phyloP scores from a whole-genome alignment of 1,139 yeast species.

The Diutina pseudorugosa region DNA sequence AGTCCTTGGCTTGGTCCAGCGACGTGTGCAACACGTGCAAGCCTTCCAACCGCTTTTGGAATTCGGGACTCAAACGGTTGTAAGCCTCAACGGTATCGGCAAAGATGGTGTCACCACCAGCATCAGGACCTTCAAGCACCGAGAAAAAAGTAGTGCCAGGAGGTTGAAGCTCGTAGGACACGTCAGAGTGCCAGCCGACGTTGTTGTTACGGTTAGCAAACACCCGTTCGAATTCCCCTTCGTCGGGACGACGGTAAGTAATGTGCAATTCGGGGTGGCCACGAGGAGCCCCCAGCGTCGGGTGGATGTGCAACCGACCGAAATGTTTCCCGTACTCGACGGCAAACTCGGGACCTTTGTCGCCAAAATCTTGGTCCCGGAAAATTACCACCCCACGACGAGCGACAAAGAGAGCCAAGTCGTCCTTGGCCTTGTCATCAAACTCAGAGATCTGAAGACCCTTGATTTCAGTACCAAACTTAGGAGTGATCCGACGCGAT shows the following conservation, averaged over 20 bases:
- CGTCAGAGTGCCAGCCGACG: slow-evolving; percentile 52
- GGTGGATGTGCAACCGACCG: slow-evolving; percentile 64
- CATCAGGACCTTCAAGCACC: slow-evolving; percentile 46
- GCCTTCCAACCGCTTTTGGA: slow-evolving; percentile 42
- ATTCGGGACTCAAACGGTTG: slow-evolving; percentile 50
- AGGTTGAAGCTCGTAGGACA: slow-evolving; percentile 59
- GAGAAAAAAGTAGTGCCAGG: slow-evolving; percentile 56
- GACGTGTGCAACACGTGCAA: slow-evolving; percentile 59
- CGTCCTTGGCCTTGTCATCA: slow-evolving; percentile 42
- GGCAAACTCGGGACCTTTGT: slow-evolving; percentile 41
- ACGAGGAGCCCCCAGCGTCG: slow-evolving; percentile 59
- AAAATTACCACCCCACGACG: slow-evolving; percentile 60
- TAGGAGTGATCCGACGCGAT: slow-evolving; percentile 36
- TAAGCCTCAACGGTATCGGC: slow-evolving; percentile 56
- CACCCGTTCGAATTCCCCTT: slow-evolving; percentile 12
- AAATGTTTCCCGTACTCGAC: slow-evolving; percentile 47
- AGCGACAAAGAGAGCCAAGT: slow-evolving; percentile 51
- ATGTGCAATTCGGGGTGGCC: slow-evolving; percentile 49
- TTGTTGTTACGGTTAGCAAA: slow-evolving; percentile 21
- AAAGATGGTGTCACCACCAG: slow-evolving; percentile 71
- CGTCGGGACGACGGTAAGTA: slow-evolving; percentile 42
- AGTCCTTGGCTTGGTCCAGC: slow-evolving; percentile 47
- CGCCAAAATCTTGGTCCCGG: slow-evolving; percentile 52
- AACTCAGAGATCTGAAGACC: slow-evolving; percentile 50
- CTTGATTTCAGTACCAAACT: slow-evolving; percentile 49